phyloP scores from a whole-genome alignment of 2,329 filamentous ascomycete species.

The Penicillium sp. region DNA sequence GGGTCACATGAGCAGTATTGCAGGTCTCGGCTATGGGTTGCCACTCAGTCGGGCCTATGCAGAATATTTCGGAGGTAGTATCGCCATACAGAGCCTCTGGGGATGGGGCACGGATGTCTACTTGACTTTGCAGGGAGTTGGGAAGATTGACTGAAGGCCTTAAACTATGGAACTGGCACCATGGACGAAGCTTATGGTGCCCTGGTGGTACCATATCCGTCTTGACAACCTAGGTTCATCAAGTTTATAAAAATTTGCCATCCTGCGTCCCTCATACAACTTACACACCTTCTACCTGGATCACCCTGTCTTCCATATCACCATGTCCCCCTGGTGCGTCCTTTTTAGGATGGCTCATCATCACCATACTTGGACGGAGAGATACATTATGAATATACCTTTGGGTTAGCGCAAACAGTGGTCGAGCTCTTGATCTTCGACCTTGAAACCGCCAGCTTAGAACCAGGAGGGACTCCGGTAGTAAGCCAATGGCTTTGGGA shows the following conservation, averaged over 20 bases:
- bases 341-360: background rate
- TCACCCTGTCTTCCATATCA: background rate
- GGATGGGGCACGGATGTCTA: conserved; percentile 82
- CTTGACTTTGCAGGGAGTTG: conserved; percentile 61
- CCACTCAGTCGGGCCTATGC: conserved; percentile 90
- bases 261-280: background rate
- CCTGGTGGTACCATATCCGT: background rate
- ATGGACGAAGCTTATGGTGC: background rate
- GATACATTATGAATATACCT: too few relatives aligned
- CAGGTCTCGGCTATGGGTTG: conserved; percentile 88
- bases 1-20: conserved; percentile 77
- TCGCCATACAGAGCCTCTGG: conserved; percentile 90
- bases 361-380: background rate
- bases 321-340: too few relatives aligned
- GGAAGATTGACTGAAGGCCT: conserved; percentile 43
- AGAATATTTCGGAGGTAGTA: conserved; percentile 95
- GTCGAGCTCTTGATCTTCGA: too few relatives aligned
- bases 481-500: too few relatives aligned
- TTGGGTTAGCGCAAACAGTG: too few relatives aligned
- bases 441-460: too few relatives aligned
- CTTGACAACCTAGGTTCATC: background rate
- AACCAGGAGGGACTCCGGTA: too few relatives aligned
- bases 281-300: background rate
- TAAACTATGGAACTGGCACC: conserved; percentile 1
- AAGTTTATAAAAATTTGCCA: background rate